phyloP scores from a whole-genome alignment of 2,329 filamentous ascomycete genomes.

The Daldinia sp. region DNA sequence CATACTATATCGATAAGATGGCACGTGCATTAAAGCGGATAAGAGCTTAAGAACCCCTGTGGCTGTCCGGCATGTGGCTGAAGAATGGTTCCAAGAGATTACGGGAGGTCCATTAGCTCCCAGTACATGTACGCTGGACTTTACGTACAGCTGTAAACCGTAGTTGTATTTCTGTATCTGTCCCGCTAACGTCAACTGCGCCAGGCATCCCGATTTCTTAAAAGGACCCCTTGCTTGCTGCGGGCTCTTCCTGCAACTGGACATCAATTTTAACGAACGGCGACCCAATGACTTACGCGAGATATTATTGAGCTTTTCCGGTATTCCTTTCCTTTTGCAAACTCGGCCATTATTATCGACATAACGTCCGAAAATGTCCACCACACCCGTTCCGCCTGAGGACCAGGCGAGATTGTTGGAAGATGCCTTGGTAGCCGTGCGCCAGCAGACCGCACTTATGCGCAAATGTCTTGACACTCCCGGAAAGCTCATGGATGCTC shows the following conservation, averaged over 20 bases:
- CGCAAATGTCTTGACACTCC: conserved; percentile 97
- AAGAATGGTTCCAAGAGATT: neutral
- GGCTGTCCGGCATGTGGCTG: conserved; percentile 5
- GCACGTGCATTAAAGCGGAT: neutral
- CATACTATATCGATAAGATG: neutral
- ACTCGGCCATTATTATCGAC: conserved; percentile 17
- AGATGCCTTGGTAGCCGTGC: conserved; percentile 95
- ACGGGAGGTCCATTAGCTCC: neutral
- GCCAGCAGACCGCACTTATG: conserved; percentile 97
- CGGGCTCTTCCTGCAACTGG: conserved; percentile 29
- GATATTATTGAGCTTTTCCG: conserved; percentile 25
- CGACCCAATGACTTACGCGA: conserved; percentile 36
- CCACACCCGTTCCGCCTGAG: conserved; percentile 74
- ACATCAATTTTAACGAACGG: conserved; percentile 19
- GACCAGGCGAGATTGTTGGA: conserved; percentile 94
- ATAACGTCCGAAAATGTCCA: conserved; percentile 52
- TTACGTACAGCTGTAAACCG: neutral
- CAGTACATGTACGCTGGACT: conserved; percentile 3
- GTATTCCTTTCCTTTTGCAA: conserved; percentile 15
- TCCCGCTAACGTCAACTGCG: conserved; percentile 39
- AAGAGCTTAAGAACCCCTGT: conserved; percentile 5
- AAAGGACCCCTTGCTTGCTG: conserved; percentile 19
- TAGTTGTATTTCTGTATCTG: conserved; percentile 10
- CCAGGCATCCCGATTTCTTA: conserved; percentile 35
- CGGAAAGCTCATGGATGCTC: conserved; percentile 98